Percentiles rank a stretch among this genome's conserved stretches.
phyloP scores from a whole-genome alignment of 495 filamentous ascomycete genomes.

The Achaetomiella virescens region DNA sequence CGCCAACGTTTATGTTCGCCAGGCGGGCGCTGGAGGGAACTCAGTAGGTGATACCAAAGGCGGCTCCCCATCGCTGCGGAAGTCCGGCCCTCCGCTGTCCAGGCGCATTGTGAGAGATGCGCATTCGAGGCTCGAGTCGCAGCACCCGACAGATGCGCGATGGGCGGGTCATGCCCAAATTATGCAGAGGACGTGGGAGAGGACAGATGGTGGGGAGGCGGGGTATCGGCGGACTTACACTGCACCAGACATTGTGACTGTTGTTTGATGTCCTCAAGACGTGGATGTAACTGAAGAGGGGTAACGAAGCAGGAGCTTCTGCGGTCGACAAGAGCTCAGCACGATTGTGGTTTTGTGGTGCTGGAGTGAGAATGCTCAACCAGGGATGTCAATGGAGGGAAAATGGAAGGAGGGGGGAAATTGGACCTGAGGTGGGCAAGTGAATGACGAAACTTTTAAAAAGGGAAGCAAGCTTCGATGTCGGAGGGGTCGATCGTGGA shows the following conservation, averaged over 20 bases:
- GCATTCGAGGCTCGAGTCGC: background rate
- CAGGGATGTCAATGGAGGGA: constrained; percentile 20
- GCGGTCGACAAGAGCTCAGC: background rate
- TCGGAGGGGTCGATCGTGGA: constrained; percentile 24
- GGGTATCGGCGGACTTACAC: constrained; percentile 42
- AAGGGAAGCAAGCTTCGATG: constrained; percentile 16
- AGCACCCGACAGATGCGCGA: constrained; percentile 1
- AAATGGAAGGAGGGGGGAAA: constrained; percentile 18
- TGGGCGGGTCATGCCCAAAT: constrained; percentile 5
- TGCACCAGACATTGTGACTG: constrained; percentile 45
- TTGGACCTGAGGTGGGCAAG: constrained; percentile 9
- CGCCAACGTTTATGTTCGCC: constrained; percentile 74
- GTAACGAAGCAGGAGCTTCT: constrained; percentile 13
- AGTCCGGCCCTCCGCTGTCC: background rate
- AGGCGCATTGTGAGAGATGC: background rate
- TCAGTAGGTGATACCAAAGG: constrained; percentile 42
- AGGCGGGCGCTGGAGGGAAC: constrained; percentile 67
- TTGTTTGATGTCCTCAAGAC: constrained; percentile 4
- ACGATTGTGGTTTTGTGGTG: constrained; percentile 6
- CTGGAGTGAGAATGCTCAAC: constrained; percentile 18
- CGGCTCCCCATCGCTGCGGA: constrained; percentile 4
- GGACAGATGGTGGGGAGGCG: constrained; percentile 24
- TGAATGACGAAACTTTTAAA: constrained; percentile 33
- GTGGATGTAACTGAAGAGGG: background rate
- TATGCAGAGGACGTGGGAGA: constrained; percentile 1